phyloP scores from a whole-genome alignment of 139 green algal species.

The Chlamydomonas eustigma region DNA sequence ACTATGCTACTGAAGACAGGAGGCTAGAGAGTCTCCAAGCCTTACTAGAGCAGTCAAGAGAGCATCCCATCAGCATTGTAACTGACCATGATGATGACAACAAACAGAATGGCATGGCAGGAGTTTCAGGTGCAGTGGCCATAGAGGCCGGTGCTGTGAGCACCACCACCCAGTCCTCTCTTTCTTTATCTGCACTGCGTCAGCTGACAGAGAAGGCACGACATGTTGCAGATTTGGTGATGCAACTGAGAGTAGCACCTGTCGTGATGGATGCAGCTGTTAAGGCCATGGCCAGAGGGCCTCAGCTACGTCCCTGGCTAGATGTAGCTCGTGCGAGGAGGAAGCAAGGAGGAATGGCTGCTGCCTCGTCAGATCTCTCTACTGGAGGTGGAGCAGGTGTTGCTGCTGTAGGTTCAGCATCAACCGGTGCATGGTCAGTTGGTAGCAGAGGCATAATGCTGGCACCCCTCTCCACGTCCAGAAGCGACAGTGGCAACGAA shows the following conservation, averaged over 20 bases:
- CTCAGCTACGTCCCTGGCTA: conserved; percentile 26
- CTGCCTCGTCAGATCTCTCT: background rate
- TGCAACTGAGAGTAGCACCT: conserved; percentile 19
- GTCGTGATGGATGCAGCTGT: conserved; percentile 16
- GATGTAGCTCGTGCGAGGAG: conserved; percentile 15
- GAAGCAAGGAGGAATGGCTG: background rate
- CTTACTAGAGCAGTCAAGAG: too few relatives aligned
- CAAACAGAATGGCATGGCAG: background rate
- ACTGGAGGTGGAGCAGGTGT: too few relatives aligned
- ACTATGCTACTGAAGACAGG: conserved; percentile 16
- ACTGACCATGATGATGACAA: too few relatives aligned
- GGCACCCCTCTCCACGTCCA: background rate
- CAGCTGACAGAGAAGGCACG: conserved; percentile 5
- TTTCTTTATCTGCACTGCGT: background rate
- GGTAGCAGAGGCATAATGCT: background rate
- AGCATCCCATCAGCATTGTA: background rate
- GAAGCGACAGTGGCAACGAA: background rate
- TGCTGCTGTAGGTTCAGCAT: too few relatives aligned
- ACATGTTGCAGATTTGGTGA: conserved; percentile 26
- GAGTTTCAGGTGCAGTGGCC: too few relatives aligned
- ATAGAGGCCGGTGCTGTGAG: too few relatives aligned
- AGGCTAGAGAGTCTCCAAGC: background rate
- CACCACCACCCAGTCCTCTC: too few relatives aligned
- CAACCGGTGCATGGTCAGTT: background rate
- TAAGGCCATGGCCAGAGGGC: background rate